Percentiles rank a stretch among this genome's conserved stretches.
Evolutionary conservation across 2,329 filamentous ascomycete species (phyloP).

Genomic region (Phialemoniopsis sp.): DNA sequence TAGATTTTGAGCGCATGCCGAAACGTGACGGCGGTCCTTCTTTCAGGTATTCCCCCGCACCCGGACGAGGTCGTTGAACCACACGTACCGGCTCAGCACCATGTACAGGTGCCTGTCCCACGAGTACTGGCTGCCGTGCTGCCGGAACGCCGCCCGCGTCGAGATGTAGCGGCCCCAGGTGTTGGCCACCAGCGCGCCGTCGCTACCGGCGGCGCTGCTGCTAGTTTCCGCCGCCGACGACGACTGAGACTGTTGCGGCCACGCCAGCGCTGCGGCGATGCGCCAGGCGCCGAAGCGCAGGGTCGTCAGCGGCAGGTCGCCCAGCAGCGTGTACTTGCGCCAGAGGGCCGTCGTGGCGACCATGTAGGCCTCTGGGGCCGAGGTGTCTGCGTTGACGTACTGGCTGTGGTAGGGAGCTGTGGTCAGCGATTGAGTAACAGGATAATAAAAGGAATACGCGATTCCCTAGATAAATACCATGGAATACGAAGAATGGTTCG

Average conservation of each 20-base stretch:
- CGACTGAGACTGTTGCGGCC: too few relatives aligned
- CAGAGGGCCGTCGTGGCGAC: slow-evolving; percentile 26
- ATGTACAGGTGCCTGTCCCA: slow-evolving; percentile 34
- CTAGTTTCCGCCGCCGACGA: too few relatives aligned
- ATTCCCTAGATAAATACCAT: too few relatives aligned
- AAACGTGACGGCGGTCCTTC: too few relatives aligned
- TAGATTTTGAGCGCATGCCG: too few relatives aligned
- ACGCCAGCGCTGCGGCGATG: slow-evolving; percentile 13
- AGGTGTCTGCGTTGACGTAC: slow-evolving; percentile 18
- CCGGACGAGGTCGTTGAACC: slow-evolving; percentile 25
- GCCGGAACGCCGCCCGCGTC: slow-evolving; percentile 28
- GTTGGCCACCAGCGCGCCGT: slow-evolving; percentile 23
- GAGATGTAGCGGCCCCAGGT: slow-evolving; percentile 27
- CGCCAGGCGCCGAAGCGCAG: slow-evolving; percentile 25
- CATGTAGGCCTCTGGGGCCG: slow-evolving; percentile 26
- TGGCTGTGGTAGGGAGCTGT: slow-evolving; percentile 10
- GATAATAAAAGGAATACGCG: too few relatives aligned
- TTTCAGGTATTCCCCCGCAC: too few relatives aligned
- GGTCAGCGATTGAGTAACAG: too few relatives aligned
- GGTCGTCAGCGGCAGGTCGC: slow-evolving; percentile 29
- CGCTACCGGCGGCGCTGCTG: slow-evolving; percentile 17
- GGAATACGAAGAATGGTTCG: too few relatives aligned
- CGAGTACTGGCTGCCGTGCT: slow-evolving; percentile 31
- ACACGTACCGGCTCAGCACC: slow-evolving; percentile 32
- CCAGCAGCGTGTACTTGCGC: slow-evolving; percentile 31